Evolutionary conservation across 192 early-diverging fungal species (phyloP).

Genomic region (Phlyctochytrium planicorne): DNA sequence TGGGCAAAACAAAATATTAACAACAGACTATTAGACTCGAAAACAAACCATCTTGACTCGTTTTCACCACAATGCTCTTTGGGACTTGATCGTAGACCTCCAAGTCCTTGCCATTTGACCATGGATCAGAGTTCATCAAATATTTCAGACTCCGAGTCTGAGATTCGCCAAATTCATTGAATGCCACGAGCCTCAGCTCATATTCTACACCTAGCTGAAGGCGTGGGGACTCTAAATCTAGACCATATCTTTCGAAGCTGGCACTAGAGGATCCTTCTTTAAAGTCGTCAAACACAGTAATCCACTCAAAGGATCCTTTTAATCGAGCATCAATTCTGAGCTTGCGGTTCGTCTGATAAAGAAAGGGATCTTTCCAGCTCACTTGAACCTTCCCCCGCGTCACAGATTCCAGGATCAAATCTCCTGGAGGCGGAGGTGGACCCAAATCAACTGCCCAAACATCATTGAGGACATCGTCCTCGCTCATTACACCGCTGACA

Average conservation of each 20-base stretch:
- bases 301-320: no score
- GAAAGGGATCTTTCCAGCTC: constrained; percentile 3
- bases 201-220: not conserved
- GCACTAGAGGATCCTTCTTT: no score
- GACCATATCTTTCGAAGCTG: no score
- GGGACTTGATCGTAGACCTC: no score
- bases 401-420: not conserved
- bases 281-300: no score
- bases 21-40: no score
- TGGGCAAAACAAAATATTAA: no score
- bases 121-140: no score
- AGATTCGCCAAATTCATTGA: not conserved
- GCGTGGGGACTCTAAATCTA: no score
- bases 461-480: not conserved
- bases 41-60: no score
- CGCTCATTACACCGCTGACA: not conserved
- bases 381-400: not conserved
- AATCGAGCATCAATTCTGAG: not conserved
- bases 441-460: not conserved
- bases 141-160: not conserved
- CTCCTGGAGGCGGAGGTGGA: constrained; percentile 1
- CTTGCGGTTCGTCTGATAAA: not conserved
- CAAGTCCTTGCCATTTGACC: no score
- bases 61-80: no score
- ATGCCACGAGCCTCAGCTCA: not conserved